These are phyloP conservation scores for Trypanosoma congolense DNA, from an alignment of 208 protist species.

Conservation along the genomic window DNA sequence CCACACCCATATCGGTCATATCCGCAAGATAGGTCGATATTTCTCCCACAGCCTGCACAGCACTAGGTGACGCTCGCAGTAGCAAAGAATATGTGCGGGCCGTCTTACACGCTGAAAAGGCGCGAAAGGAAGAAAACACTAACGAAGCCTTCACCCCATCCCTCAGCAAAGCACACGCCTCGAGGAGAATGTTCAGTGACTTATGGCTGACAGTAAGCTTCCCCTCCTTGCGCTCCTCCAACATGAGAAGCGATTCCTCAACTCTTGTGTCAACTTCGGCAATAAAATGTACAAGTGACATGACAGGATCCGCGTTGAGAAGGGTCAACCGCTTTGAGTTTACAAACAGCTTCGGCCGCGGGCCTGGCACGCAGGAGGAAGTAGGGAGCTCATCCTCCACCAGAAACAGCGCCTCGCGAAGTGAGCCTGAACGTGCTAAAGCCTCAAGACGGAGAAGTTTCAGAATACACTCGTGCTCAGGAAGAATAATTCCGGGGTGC, in stretches of 20 bases:
- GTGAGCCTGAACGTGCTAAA: constrained; percentile 25
- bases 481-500: constrained; percentile 27
- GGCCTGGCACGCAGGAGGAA: constrained; percentile 26
- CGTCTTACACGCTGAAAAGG: constrained; percentile 23
- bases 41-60: constrained; percentile 9
- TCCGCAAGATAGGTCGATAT: constrained; percentile 22
- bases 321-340: constrained; percentile 40
- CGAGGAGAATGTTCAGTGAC: constrained; percentile 66
- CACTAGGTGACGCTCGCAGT: constrained; percentile 33
- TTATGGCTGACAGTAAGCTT: constrained; percentile 29
- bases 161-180: constrained; percentile 40
- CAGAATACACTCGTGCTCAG: constrained; percentile 24
- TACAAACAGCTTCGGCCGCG: constrained; percentile 54
- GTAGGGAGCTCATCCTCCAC: constrained; percentile 49
- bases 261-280: constrained; percentile 22
- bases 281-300: constrained; percentile 32
- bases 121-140: constrained; percentile 34
- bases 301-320: constrained; percentile 51
- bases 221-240: constrained; percentile 19
- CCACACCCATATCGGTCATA: constrained; percentile 23
- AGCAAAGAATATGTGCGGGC: constrained; percentile 40
- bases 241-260: constrained; percentile 15
- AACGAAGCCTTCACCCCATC: constrained; percentile 34
- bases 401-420: constrained; percentile 42
- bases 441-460: constrained; percentile 54